Base-by-base conservation (phyloP, 805 yeast species). In the Osmozyma mogii region DNA sequence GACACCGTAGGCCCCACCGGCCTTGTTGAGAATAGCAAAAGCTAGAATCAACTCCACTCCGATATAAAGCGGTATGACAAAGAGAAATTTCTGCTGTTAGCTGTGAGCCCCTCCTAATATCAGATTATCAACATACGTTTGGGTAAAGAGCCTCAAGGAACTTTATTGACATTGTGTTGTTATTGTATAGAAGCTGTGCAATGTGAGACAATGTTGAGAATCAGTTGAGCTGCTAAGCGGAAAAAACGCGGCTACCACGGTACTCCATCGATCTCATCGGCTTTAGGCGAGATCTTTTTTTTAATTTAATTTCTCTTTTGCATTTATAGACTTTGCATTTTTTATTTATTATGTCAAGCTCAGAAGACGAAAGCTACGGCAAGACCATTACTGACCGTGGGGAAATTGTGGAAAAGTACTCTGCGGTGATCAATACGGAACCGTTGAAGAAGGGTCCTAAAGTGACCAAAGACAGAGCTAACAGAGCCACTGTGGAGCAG, bases 401-500 rank as follows among this genome's bases (percentile, higher is more conserved):
- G 15, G 64, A 61, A 25, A 69, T 82, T 21, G 59, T 77, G 13
- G 74, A 70, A n/a, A 75, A 71, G 43, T 78, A 75, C 50, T 72
- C 78, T 0, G 70, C 72, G 30, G 74, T 68, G 37, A 80, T 81
- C 49, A 78, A 76, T 40, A 65, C 76, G 1, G 87, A 78, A 46
- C 71, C 71, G 35, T 61, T 74, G 29, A 62, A 71, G 29, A 71
- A 68, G 37, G 72, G 69, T 28, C 77, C 75, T 28, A 72, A 78
- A 41, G 64, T 70, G 1, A 72, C 74, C 30, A 78, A 75, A 41
- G 98, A 89, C 56, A 76, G 87, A 45, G 78, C 97, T 1, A 87
- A 92, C 45, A 66, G 98, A 31, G 98, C 98, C 3, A 92, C 99
- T 0, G 94, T 87, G 10, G 97, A 92, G 48, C 95, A 88, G 53